Evolutionary conservation across 2,329 filamentous ascomycete species (phyloP).

Genomic region (Lithohypha guttulata): DNA sequence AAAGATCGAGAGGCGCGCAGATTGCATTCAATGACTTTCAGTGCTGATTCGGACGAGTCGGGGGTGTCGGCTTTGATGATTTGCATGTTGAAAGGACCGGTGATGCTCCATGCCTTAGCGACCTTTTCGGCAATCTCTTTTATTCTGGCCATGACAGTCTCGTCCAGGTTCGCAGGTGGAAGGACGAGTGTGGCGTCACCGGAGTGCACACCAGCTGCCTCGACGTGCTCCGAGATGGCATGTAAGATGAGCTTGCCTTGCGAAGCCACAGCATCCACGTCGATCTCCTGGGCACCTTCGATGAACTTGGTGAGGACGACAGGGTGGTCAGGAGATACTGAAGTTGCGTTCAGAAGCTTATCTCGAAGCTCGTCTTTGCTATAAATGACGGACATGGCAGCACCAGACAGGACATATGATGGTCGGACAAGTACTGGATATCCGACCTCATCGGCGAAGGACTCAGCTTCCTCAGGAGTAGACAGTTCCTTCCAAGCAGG

Average conservation of each 20-base stretch:
- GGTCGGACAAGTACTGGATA: slow-evolving; percentile 95
- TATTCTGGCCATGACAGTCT: slow-evolving; percentile 67
- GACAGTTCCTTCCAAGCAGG: slow-evolving; percentile 96
- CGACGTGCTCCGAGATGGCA: slow-evolving; percentile 89
- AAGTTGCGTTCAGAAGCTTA: slow-evolving; percentile 81
- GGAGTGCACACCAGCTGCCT: slow-evolving; percentile 95
- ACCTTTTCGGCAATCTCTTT: slow-evolving; percentile 97
- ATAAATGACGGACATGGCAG: slow-evolving; percentile 95
- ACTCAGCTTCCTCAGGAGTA: slow-evolving; percentile 75
- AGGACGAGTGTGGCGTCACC: slow-evolving; percentile 92
- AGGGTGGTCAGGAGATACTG: slow-evolving; percentile 89
- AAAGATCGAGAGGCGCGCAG: slow-evolving; percentile 94
- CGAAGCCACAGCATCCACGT: slow-evolving; percentile 85
- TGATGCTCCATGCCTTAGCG: slow-evolving; percentile 92
- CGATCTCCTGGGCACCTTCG: slow-evolving; percentile 90
- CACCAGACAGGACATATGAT: slow-evolving; percentile 90
- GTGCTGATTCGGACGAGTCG: slow-evolving; percentile 59
- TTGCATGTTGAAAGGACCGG: slow-evolving; percentile 99
- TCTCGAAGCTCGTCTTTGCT: slow-evolving; percentile 82
- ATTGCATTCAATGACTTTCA: slow-evolving; percentile 98
- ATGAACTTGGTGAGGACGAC: slow-evolving; percentile 99
- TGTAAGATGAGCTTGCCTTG: slow-evolving; percentile 80
- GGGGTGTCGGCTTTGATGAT: slow-evolving; percentile 74
- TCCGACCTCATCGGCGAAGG: slow-evolving; percentile 71
- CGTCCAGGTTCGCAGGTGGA: slow-evolving; percentile 70